Conservation (phyloP, 1,284 basidiomycete species). For the Ustilago lituana region DNA sequence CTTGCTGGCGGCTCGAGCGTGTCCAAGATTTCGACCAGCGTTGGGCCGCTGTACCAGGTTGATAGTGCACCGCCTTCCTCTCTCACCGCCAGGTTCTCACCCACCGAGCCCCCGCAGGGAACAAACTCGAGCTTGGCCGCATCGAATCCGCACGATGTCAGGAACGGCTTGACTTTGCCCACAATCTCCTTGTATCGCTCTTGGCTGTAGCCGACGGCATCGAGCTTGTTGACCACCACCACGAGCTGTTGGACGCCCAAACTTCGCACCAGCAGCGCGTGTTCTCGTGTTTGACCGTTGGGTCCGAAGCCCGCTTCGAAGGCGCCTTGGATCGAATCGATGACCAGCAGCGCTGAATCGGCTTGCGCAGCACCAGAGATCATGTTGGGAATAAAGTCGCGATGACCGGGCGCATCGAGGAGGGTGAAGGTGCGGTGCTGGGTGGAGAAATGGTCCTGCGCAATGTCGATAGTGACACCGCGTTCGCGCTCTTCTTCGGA, state of each 20-base stretch:
- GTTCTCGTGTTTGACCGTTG: conserved; percentile 96
- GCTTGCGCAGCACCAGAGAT: conserved; percentile 97
- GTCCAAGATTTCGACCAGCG: conserved; percentile 81
- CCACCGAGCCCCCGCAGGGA: conserved; percentile 88
- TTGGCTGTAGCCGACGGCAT: conserved; percentile 76
- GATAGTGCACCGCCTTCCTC: conserved; percentile 71
- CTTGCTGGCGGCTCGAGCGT: conserved; percentile 77
- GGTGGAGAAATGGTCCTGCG: conserved; percentile 82
- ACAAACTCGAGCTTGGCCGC: conserved; percentile 81
- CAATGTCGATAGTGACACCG: conserved; percentile 97
- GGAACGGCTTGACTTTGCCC: conserved; percentile 79
- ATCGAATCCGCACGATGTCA: conserved; percentile 86
- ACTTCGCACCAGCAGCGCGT: conserved; percentile 88
- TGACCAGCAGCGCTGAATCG: conserved; percentile 92
- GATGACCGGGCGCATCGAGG: conserved; percentile 94
- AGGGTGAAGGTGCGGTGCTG: conserved; percentile 84
- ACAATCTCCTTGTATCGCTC: conserved; percentile 87
- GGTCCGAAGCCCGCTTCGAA: conserved; percentile 95
- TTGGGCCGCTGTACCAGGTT: conserved; percentile 86
- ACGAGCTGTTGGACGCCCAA: conserved; percentile 93
- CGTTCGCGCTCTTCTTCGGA: conserved; percentile 90
- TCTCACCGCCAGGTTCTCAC: conserved; percentile 77
- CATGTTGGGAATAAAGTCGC: conserved; percentile 99
- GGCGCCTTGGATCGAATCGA: conserved; percentile 88
- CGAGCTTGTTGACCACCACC: conserved; percentile 93